Base-by-base conservation (phyloP, 352 stramenopile genomes). In the Sclerospora graminicola region DNA sequence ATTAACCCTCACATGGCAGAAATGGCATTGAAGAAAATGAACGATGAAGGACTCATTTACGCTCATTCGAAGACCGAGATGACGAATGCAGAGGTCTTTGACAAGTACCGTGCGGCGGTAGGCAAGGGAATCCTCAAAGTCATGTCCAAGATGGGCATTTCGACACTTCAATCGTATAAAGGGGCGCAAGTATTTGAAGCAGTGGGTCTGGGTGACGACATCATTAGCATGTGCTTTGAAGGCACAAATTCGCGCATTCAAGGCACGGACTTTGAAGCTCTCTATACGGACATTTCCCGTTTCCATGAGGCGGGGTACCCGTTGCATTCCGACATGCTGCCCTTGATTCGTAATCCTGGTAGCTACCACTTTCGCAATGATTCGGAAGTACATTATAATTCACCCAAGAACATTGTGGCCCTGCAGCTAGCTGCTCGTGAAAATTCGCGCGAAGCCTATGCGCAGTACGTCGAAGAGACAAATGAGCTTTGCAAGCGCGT, bases 121-220 rank as follows among this genome's bases (percentile, higher is more conserved):
- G 73, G 69, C 34, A 85, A 85, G 52, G 73, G 73, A 41, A 73
- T 85, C 14, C 38, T 85, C 6, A 85, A 85, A 48, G 73, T 85
- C 16, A 85, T 85, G 68, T 96, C 81, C 4, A 98, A 98, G 71
- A 98, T 98, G 85, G 93, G 93, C 45, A 98, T 98, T 56, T 96
- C 84, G 2, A 84, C 96, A 5, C 68, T 98, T 16, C 85, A 94
- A 42, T 97, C 84, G 20, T 98, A 98, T 66, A 89, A 96, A 49
- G 93, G 93, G 35, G 93, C 93, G 10, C 93, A 98, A 54, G 96
- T 97, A 43, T 98, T 98, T 60, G 93, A 98, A 54, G 89, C 89
- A 27, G 82, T 98, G 33, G 93, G 93, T 55, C 65, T 98, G 26
- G 83, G 84, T 5, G 73, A 91, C 27, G 89, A 96, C 23, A 89